A percentile compares a stretch with the other conserved stretches of the same genome.
Conservation (phyloP, 1,284 basidiomycete genomes). For the Volvariella volvacea region DNA sequence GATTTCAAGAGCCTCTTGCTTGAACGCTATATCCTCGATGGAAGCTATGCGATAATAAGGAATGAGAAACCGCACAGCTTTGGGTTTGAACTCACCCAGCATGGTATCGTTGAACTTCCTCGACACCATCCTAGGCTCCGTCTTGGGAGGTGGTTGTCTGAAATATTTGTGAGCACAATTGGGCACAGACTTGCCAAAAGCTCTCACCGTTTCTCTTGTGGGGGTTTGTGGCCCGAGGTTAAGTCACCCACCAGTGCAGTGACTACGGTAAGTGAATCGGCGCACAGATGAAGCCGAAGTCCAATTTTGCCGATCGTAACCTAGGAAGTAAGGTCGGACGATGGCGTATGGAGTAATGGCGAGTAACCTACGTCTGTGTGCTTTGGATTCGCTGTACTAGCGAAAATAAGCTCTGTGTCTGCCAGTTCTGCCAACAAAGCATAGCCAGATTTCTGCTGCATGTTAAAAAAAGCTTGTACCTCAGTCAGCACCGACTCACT, state of each 20-base stretch:
- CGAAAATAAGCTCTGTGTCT: slow-evolving; percentile 38
- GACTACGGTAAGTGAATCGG: slow-evolving; percentile 57
- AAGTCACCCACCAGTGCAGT: slow-evolving; percentile 45
- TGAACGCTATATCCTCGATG: slow-evolving; percentile 83
- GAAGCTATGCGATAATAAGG: slow-evolving; percentile 43
- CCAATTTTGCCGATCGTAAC: slow-evolving; percentile 38
- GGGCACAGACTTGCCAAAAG: background rate
- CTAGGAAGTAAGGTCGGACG: slow-evolving; percentile 22
- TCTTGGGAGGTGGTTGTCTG: slow-evolving; percentile 21
- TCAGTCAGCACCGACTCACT: slow-evolving; percentile 33
- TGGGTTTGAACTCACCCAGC: slow-evolving; percentile 12
- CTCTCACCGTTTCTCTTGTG: slow-evolving; percentile 32
- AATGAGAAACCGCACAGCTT: background rate
- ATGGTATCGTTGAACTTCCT: slow-evolving; percentile 24
- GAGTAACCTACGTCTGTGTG: background rate
- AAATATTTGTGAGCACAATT: slow-evolving; percentile 4
- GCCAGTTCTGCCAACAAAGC: slow-evolving; percentile 60
- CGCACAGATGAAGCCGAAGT: slow-evolving; percentile 56
- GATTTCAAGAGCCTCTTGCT: slow-evolving; percentile 60
- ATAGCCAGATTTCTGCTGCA: slow-evolving; percentile 48
- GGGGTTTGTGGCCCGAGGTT: slow-evolving; percentile 30
- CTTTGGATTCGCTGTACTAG: slow-evolving; percentile 15
- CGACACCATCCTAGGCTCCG: slow-evolving; percentile 30
- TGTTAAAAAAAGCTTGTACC: slow-evolving; percentile 1
- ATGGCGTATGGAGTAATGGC: too few relatives aligned